Conservation (phyloP, 768 basidiomycete genomes). For the Serendipita sp. region DNA sequence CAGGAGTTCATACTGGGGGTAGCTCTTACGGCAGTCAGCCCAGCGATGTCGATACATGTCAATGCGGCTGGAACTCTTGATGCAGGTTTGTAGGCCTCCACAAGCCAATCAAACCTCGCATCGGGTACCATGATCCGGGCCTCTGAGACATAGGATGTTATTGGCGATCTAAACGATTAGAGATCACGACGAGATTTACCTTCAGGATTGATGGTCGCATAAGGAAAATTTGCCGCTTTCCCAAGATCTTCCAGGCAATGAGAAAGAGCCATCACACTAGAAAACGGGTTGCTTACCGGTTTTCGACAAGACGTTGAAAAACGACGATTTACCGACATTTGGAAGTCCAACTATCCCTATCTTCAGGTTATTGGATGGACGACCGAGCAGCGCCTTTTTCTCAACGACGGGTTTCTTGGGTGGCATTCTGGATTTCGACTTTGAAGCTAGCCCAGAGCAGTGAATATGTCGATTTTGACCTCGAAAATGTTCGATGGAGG, state of each 20-base stretch:
- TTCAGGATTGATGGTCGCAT: slow-evolving; percentile 84
- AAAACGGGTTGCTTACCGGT: slow-evolving; percentile 39
- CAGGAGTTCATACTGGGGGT: neutral
- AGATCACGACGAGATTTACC: slow-evolving; percentile 15
- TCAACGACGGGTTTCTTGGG: slow-evolving; percentile 63
- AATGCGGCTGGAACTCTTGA: slow-evolving; percentile 84
- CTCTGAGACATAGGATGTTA: slow-evolving; percentile 30
- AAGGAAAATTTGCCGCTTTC: slow-evolving; percentile 95
- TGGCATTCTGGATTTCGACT: slow-evolving; percentile 44
- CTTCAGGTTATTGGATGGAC: slow-evolving; percentile 94
- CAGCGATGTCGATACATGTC: slow-evolving; percentile 97
- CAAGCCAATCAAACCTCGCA: slow-evolving; percentile 86
- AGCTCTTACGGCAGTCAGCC: slow-evolving; percentile 68
- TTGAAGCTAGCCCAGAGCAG: neutral
- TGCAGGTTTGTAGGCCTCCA: slow-evolving; percentile 74
- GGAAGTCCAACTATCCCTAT: slow-evolving; percentile 96
- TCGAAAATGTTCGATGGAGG: neutral
- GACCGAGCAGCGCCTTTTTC: slow-evolving; percentile 77
- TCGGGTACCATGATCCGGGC: slow-evolving; percentile 96
- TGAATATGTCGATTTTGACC: neutral
- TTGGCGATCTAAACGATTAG: neutral
- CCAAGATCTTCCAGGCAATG: slow-evolving; percentile 47
- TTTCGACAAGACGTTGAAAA: slow-evolving; percentile 92
- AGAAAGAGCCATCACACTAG: neutral
- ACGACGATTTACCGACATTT: slow-evolving; percentile 98